These are phyloP conservation scores for Beauveria sp. DNA, from an alignment of 2,329 filamentous ascomycete species.

Conservation along the genomic window DNA sequence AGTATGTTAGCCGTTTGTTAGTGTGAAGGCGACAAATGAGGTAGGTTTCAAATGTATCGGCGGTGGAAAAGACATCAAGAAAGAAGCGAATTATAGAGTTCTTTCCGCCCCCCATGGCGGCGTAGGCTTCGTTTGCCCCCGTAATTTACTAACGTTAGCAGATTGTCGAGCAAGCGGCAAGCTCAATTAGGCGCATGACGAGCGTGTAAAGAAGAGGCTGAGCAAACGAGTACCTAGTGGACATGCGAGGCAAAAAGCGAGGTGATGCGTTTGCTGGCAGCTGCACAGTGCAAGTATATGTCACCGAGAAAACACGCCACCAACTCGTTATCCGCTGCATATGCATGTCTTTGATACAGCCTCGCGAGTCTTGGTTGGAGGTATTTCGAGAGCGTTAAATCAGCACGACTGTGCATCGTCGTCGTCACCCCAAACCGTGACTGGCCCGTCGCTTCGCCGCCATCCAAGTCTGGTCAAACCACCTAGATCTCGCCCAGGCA, in stretches of 20 bases:
- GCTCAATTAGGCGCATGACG: not conserved
- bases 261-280: slow-evolving; percentile 7
- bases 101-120: too few species aligned
- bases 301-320: not conserved
- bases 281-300: not conserved
- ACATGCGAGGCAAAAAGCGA: not conserved
- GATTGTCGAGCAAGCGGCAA: not conserved
- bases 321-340: not conserved
- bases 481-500: not conserved
- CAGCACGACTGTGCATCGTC: not conserved
- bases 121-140: not conserved
- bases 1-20: too few species aligned
- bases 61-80: too few species aligned
- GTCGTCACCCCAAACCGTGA: not conserved
- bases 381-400: not conserved
- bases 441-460: not conserved
- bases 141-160: not conserved
- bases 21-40: too few species aligned
- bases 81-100: too few species aligned
- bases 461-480: not conserved
- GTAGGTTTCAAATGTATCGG: too few species aligned
- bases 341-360: not conserved
- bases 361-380: not conserved
- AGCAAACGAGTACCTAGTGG: not conserved
- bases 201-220: not conserved